A percentile compares a stretch with the other conserved stretches of the same genome.
These are phyloP conservation scores for Pseudozyma sp. DNA, from an alignment of 1,284 basidiomycete genomes.

Conservation along the genomic window DNA sequence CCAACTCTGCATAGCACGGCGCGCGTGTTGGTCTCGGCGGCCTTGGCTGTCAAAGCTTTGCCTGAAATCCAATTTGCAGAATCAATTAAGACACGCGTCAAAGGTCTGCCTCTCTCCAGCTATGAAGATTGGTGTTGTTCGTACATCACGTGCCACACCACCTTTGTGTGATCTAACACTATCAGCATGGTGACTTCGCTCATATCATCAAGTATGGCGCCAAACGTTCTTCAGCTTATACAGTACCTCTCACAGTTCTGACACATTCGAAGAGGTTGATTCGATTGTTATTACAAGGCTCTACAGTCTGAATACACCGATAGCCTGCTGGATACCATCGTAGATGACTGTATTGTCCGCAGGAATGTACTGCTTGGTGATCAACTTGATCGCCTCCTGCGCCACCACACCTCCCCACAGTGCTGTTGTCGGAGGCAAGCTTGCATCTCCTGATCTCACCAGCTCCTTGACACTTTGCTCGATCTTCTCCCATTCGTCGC, in stretches of 20 bases:
- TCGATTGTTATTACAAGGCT: neutral
- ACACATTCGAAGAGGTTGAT: no score
- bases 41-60: neutral
- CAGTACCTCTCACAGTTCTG: no score
- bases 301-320: slow-evolving; percentile 60
- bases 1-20: neutral
- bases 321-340: slow-evolving; percentile 79
- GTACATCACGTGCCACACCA: no score
- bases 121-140: no score
- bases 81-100: neutral
- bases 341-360: slow-evolving; percentile 86
- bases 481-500: slow-evolving; percentile 73
- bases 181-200: no score
- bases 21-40: neutral
- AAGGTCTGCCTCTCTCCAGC: no score
- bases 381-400: slow-evolving; percentile 98
- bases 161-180: no score
- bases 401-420: slow-evolving; percentile 92
- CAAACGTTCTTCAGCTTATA: no score
- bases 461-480: slow-evolving; percentile 80
- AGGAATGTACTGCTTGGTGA: slow-evolving; percentile 94
- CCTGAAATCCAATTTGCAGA: neutral
- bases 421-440: slow-evolving; percentile 91
- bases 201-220: no score
- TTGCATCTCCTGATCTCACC: slow-evolving; percentile 79